These are phyloP conservation scores for Saccharomyces pastorianus DNA, from an alignment of 1,139 yeast genomes.

Conservation along the genomic window DNA sequence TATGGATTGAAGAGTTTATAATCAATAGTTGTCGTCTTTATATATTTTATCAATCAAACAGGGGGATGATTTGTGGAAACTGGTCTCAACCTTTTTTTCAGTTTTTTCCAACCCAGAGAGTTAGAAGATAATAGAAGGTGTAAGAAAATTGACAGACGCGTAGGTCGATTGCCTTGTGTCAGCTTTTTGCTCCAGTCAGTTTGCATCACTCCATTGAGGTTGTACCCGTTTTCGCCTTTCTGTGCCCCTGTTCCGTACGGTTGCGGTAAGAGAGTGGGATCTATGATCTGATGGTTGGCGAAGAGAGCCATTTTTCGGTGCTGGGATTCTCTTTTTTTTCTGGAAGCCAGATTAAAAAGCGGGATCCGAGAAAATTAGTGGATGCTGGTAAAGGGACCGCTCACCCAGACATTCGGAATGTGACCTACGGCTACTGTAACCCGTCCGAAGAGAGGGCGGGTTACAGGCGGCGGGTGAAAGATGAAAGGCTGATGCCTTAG, in stretches of 20 bases:
- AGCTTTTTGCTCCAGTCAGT: background rate
- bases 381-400: background rate
- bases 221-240: background rate
- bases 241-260: background rate
- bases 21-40: background rate
- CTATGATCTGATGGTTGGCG: background rate
- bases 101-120: background rate
- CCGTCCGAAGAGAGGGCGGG: background rate
- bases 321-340: background rate
- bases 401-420: background rate
- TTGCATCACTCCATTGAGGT: slow-evolving; percentile 1
- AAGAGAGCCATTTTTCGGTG: background rate
- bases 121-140: background rate
- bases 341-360: background rate
- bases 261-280: background rate
- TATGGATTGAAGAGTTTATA: background rate
- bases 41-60: background rate
- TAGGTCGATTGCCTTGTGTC: background rate
- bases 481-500: background rate
- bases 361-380: background rate
- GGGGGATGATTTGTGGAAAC: background rate
- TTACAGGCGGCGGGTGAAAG: background rate
- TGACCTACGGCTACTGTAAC: background rate
- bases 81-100: background rate
- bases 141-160: background rate